Evolutionary conservation across 139 green algal species (phyloP), one percentile per base, ranked within the genome.

Genomic region (Desmodesmus armatus): DNA sequence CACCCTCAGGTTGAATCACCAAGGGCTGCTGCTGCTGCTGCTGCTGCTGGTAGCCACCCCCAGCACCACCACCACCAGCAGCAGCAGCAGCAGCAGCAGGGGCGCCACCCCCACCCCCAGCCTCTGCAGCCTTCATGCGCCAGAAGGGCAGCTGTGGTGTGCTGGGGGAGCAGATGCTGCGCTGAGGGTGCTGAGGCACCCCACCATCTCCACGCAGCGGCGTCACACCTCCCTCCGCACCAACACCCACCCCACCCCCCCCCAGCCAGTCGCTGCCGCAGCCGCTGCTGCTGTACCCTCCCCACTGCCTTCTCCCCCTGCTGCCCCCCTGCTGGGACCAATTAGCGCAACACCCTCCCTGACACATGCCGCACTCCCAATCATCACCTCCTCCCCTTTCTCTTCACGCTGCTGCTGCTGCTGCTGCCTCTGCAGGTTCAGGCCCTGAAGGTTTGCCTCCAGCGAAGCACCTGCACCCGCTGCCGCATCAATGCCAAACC

Each of bases 131-230:
- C 1, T 21, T 21, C 11, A 5, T 81, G 33, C 49, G 62, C 55
- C 37, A 80, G 47, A 71, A 71, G 2, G 76, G 76, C 53, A 82
- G 55, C 55, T 71, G 55, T 5, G 76, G 76, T 13, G 76, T 82
- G 11, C 39, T 11, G 7, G 76, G 76, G 5, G 76, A 69, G 49
- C 74, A 69, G 5, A 81, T 69, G 69, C 69, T 77, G 21, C 11
- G 5, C 5, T 17, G 11, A 33, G 25, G 5, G 5, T 9, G 11
- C 17, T 5, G 15, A 11, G 23, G 39, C 39, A 23, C 33, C 39
- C 39, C 69, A 47, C 11, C 35, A 51, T 4, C 69, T 35, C 21
- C 69, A 53, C 23, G n/a, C 69, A 70, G 31, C 37, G 15, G 41
- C 21, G 19, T 21, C 55, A 40, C n/a, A 31, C 37, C 15, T 81